phyloP scores from a whole-genome alignment of 805 yeast species.

The Candida nanaspora region DNA sequence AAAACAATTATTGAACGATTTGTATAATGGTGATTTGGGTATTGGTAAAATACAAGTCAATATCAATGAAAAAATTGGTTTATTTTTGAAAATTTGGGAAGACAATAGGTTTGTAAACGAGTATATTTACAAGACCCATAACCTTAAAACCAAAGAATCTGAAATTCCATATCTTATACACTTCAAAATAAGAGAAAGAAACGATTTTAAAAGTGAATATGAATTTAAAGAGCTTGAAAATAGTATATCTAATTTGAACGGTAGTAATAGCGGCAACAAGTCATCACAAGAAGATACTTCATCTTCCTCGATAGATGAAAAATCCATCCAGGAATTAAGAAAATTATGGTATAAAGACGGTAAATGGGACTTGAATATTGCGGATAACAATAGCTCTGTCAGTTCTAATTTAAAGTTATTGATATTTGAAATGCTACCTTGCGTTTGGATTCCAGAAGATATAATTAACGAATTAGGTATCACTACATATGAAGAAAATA shows the following conservation, averaged over 20 bases:
- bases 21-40: conserved; percentile 16
- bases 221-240: neutral
- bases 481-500: conserved; percentile 17
- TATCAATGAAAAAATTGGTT: conserved; percentile 23
- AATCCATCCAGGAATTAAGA: neutral
- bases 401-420: conserved; percentile 14
- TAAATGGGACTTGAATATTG: conserved; percentile 16
- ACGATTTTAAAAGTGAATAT: neutral
- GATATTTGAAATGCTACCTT: conserved; percentile 24
- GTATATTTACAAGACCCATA: conserved; percentile 9
- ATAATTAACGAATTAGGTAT: conserved; percentile 15
- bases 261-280: neutral
- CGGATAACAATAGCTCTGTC: conserved; percentile 7
- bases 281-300: neutral
- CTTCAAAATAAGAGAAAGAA: conserved; percentile 24
- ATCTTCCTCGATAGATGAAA: neutral
- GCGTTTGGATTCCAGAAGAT: conserved; percentile 27
- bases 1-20: conserved; percentile 4
- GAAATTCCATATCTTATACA: conserved; percentile 21
- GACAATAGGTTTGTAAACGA: conserved; percentile 20
- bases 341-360: conserved; percentile 19
- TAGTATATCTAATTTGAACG: conserved; percentile 4
- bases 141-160: conserved; percentile 5
- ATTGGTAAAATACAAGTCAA: conserved; percentile 21
- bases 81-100: conserved; percentile 26